Evolutionary conservation across 2,329 filamentous ascomycete species (phyloP), one percentile per base, ranked within the genome.

Genomic region (Neofusicoccum sp.): DNA sequence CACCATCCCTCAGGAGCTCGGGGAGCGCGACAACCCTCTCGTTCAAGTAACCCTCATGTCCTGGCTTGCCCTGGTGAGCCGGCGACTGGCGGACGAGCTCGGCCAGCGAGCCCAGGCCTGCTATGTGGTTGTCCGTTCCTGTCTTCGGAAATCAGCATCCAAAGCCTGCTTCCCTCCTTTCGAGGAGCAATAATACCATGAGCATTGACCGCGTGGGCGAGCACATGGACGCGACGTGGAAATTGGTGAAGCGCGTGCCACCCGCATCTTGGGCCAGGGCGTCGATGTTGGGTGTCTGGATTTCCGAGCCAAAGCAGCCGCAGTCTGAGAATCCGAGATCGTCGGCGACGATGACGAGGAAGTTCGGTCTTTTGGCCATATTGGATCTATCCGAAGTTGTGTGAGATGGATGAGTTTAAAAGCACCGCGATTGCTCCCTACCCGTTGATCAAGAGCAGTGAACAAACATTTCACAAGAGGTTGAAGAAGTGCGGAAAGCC

Each of bases 181-280:
- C 11, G 41, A 28, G 16, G n/a, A 87, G 2, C 22, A 22, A 22
- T 22, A 22, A 54, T 43, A 34, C 52, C 80, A 89, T 84, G 66
- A 89, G 81, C 87, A 89, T 89, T 12, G 86, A 84, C 39, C 86
- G 78, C 1, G 85, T 86, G 1, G 87, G 87, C 59, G 85, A 88
- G 73, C 86, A 89, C 61, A 86, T 86, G 3, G 86, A 83, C 0
- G 87, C 86, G 1, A 85, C 84, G 69, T 89, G 87, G 71, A 87
- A 89, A 68, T 88, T 84, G 0, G 85, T 88, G 69, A 88, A 86
- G 5, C 85, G 82, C 16, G 88, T 73, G 29, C 85, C 74, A 68
- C 73, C 74, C 64, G 45, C 82, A 71, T 76, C 74, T 64, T 67
- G 67, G 37, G 75, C 74, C n/a, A 78, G 70, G 63, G 80, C 81